Evolutionary conservation across 164 flowering plant species (phyloP), one percentile per base, ranked within the genome.

Genomic region (Tetrastigma voinierianum): DNA sequence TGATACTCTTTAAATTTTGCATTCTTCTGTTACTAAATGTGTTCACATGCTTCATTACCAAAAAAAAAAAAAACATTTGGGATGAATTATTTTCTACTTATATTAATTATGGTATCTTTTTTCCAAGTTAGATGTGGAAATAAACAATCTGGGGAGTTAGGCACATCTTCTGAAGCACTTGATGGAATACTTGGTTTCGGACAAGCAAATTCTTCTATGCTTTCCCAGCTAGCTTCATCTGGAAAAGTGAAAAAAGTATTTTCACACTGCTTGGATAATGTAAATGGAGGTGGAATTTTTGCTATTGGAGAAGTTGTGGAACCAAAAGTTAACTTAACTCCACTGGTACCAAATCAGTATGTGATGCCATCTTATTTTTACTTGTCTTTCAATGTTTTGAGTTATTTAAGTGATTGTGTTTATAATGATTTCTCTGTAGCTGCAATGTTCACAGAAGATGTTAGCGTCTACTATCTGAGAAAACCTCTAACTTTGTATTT

Each of bases 131-230:
- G 97, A 70, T 95, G 98, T 76, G 92, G 96, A 60, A 84, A 81
- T 54, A 77, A 80, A 68, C 96, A 90, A 79, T 82, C 93, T 67
- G 98, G 93, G 40, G 87, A 83, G 61, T 80, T 91, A 18, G 95
- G 90, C 61, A 46, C 87, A 61, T 71, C 91, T 48, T 65, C 72
- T 65, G 90, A 76, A 46, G 98, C 96, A 58, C 83, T 90, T 69
- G 97, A 95, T 84, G 98, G 98, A 23, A 85, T 95, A 55, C 70
- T 95, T 74, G 99, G 99, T 58, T 92, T 95, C 83, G 99, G 99
- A 64, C 91, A 89, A 75, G 68, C 96, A 67, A 92, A 95, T 80
- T 77, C 96, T 13, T 95, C 99, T 23, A 69, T 89, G 86, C 67
- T 95, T 76, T 90, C 98, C 53, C 98, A 95, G 79, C 76, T 95